Evolutionary conservation across 805 yeast species (phyloP), one percentile per base, ranked within the genome.

Genomic region (Cyberlindnera mycetangii): DNA sequence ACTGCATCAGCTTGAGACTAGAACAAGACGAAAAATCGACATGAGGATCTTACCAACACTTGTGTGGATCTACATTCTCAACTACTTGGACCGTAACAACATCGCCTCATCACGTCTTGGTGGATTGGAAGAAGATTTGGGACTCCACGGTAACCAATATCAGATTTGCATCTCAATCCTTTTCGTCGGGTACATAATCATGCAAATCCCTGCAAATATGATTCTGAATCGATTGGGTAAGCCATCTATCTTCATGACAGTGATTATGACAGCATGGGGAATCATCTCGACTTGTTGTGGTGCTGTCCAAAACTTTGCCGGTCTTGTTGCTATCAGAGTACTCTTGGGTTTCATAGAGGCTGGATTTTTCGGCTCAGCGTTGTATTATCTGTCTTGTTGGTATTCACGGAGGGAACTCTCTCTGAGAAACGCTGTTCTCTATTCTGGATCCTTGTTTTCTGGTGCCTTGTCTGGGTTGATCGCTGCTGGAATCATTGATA

Each of bases 381-480:
- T 76, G 37, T 74, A 69, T 50, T 72, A 77, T 35, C 51, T 79
- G 39, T 80, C 81, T 6, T 63, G 72, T 12, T 79, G 81, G 79
- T 77, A 72, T 47, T 73, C 72, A 35, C 45, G 59, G 22, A 67
- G 64, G 31, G 81, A 77, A 47, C 51, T 77, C 39, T 69, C 77
- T 1, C 71, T 71, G 39, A 64, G 80, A 59, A 65, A 76, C 24
- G 83, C 83, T 8, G 65, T 77, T 17, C 76, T 78, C 51, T 76
- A 81, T 1, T 65, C 74, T 34, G 69, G 79, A n/a, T 82, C 83
- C 2, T 61, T 76, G 32, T 52, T 78, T 35, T 83, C 84, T 1
- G 72, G 76, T 24, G 72, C 78, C 39, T 72, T 78, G 46, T 72
- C 79, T 34, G 75, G 79, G 1, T 68, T 75, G 17, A 69, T 79